phyloP scores from a whole-genome alignment of 495 filamentous ascomycete species.

The Penicillium robsamsonii region DNA sequence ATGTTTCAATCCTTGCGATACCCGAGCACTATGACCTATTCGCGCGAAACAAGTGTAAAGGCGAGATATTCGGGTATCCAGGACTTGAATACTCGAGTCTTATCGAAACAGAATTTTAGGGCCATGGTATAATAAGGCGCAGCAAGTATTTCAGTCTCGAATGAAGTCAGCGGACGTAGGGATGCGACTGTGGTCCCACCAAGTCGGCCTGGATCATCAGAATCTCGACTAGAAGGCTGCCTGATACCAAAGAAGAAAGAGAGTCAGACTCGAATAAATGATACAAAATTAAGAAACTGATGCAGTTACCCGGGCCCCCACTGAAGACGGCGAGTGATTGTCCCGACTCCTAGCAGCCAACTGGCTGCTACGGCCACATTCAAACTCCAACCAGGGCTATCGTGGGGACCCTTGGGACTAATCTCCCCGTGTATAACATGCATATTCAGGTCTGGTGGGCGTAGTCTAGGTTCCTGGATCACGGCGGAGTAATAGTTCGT shows the following conservation, averaged over 20 bases:
- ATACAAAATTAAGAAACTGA: background rate
- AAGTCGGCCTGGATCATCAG: constrained; percentile 5
- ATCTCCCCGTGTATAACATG: background rate
- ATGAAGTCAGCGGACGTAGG: background rate
- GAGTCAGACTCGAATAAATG: background rate
- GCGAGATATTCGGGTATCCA: background rate
- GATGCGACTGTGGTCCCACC: background rate
- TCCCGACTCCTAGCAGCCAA: constrained; percentile 17
- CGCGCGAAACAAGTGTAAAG: background rate
- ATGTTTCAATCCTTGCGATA: constrained; percentile 1
- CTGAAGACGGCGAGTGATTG: constrained; percentile 15
- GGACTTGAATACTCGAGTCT: background rate
- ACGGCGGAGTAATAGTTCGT: constrained; percentile 4
- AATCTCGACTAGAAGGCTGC: background rate
- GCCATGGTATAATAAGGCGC: background rate
- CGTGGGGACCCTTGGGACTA: background rate
- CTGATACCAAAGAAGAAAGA: background rate
- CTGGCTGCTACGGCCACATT: background rate
- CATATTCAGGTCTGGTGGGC: background rate
- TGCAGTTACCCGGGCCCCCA: constrained; percentile 13
- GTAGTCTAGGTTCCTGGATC: background rate
- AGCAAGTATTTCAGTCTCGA: background rate
- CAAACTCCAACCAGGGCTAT: constrained; percentile 1
- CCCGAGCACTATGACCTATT: background rate
- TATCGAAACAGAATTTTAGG: background rate